These are phyloP conservation scores for Chlorella ohadii DNA, from an alignment of 139 green algal genomes.

Conservation along the genomic window DNA sequence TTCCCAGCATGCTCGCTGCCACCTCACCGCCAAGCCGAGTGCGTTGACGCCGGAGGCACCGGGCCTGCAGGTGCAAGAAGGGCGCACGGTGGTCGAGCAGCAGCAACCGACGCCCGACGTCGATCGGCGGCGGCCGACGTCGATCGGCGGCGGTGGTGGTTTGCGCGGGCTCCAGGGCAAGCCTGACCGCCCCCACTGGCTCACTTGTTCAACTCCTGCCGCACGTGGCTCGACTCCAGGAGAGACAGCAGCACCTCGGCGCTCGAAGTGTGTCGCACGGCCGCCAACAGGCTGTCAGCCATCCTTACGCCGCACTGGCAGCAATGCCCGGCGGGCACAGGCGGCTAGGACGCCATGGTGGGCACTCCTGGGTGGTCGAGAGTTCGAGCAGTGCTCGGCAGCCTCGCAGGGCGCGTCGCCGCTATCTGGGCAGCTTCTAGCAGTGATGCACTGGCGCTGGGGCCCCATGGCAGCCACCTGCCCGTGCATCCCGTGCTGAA, in stretches of 20 bases:
- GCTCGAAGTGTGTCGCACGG: background rate
- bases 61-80: conserved; percentile 9
- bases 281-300: conserved; percentile 14
- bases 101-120: background rate
- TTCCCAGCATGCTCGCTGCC: background rate
- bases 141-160: background rate
- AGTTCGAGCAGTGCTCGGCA: too few species aligned
- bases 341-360: too few species aligned
- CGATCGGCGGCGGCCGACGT: background rate
- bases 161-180: background rate
- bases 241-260: background rate
- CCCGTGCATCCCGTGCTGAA: too few species aligned
- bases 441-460: too few species aligned
- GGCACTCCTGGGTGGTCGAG: too few species aligned
- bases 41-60: conserved; percentile 33
- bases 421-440: too few species aligned
- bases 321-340: too few species aligned
- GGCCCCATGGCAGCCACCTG: too few species aligned
- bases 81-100: background rate
- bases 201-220: conserved; percentile 19
- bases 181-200: background rate
- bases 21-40: conserved; percentile 36
- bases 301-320: background rate
- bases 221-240: background rate
- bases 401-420: too few species aligned